Evolutionary conservation across 805 yeast genomes (phyloP).

Genomic region (Maudiozyma turicensis): DNA sequence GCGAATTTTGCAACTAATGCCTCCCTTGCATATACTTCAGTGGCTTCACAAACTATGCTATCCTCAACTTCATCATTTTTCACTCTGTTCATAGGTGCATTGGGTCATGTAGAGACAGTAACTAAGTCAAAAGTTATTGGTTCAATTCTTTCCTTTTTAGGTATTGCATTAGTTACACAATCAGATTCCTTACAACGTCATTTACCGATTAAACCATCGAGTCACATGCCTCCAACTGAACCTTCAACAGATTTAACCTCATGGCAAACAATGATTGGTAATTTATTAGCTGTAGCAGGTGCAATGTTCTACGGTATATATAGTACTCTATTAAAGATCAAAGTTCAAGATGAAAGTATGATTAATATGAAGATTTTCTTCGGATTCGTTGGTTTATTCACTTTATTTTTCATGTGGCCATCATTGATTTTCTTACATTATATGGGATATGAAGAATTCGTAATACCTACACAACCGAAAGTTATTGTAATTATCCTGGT

Average conservation of each 20-base stretch:
- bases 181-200: slow-evolving; percentile 39
- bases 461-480: slow-evolving; percentile 47
- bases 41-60: slow-evolving; percentile 86
- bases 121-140: slow-evolving; percentile 59
- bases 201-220: slow-evolving; percentile 3
- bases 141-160: slow-evolving; percentile 59
- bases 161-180: slow-evolving; percentile 71
- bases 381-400: slow-evolving; percentile 89
- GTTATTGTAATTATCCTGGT: slow-evolving; percentile 45
- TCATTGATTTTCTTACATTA: slow-evolving; percentile 55
- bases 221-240: not conserved
- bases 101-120: slow-evolving; percentile 61
- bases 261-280: slow-evolving; percentile 48
- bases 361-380: slow-evolving; percentile 82
- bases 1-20: slow-evolving; percentile 89
- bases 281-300: slow-evolving; percentile 67
- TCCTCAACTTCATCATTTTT: slow-evolving; percentile 91
- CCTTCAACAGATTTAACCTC: slow-evolving; percentile 14
- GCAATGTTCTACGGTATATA: slow-evolving; percentile 89
- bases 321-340: slow-evolving; percentile 70
- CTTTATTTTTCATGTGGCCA: slow-evolving; percentile 74
- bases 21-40: slow-evolving; percentile 78
- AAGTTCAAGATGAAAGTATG: slow-evolving; percentile 61
- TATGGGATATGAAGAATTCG: slow-evolving; percentile 59
- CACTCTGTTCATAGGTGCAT: slow-evolving; percentile 73